Conservation (phyloP, 148 eudicot genomes). For the Cornus florida region DNA sequence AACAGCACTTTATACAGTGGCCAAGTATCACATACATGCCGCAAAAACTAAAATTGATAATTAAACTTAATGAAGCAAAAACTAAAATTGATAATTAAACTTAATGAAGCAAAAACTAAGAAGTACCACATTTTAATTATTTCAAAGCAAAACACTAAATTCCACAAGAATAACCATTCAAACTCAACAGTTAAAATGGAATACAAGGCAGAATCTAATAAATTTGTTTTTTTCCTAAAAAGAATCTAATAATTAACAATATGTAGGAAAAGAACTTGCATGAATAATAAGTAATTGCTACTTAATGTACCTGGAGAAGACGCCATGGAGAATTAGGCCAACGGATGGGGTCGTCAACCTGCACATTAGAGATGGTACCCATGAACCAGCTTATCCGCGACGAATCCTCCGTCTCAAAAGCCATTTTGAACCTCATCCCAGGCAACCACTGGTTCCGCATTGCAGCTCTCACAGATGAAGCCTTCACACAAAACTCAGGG, state of each 20-base stretch:
- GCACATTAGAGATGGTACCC: slow-evolving; percentile 86
- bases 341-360: slow-evolving; percentile 68
- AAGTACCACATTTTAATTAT: no score
- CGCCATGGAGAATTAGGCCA: slow-evolving; percentile 99
- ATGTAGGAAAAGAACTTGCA: background rate
- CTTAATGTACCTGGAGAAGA: slow-evolving; percentile 69
- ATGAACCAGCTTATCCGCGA: slow-evolving; percentile 98
- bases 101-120: no score
- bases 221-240: no score
- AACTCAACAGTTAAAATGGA: no score
- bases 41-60: no score
- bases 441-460: slow-evolving; percentile 78
- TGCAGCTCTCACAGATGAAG: slow-evolving; percentile 57
- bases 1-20: no score
- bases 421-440: slow-evolving; percentile 98
- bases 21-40: no score
- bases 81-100: no score
- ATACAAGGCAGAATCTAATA: background rate
- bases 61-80: no score
- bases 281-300: background rate
- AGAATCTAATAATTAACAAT: background rate
- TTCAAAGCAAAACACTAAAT: no score
- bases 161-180: no score
- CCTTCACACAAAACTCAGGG: slow-evolving; percentile 91
- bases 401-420: slow-evolving; percentile 97